Base-by-base conservation (phyloP, 2,329 filamentous ascomycete species). In the Amauroascus niger region DNA sequence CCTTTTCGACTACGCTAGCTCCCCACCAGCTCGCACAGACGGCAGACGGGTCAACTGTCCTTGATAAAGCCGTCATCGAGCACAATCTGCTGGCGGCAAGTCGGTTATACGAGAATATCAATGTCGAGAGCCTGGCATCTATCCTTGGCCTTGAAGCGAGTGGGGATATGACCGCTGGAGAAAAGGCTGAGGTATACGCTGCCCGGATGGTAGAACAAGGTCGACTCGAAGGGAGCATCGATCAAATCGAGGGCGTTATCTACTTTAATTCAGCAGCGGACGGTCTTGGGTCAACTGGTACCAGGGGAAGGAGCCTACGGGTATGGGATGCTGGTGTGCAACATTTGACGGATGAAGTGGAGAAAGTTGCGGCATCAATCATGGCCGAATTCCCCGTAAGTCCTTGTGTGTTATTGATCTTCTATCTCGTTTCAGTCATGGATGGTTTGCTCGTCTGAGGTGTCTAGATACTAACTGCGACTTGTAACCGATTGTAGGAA, bases 151-250 rank as follows among this genome's bases (percentile, higher is more conserved):
- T 96, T 3, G 81, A 87, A 52, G 64, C 62, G 24, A 68, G 65
- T 14, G 66, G 64, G 13, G 69, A 74, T 37, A 59, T 71, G 3
- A 71, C 71, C 1, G 71, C 71, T 55, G 81, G 81, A 0, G 86
- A 87, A 49, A 86, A 84, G 67, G 91, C 91, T 2, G 93, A 98
- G 74, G 83, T 86, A 55, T 96, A 93, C 52, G 93, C 91, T 11
- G 89, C 91, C 3, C 79, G 82, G 62, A 98, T 98, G 93, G 88
- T 98, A 62, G 90, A 97, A 74, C 90, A 96, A 69, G 89, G 88
- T 8, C 82, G 93, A 30, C 72, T 98, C 49, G 81, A 85, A 2
- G 93, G 91, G 6, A 83, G 85, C 54, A 97, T 98, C 64, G 91
- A 98, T 70, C 93, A 98, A 74, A 90, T 98, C 54, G 87, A 89